Evolutionary conservation across 306 rosid genomes (phyloP), one percentile per base, ranked within the genome.

Genomic region (Rubus idaeus): DNA sequence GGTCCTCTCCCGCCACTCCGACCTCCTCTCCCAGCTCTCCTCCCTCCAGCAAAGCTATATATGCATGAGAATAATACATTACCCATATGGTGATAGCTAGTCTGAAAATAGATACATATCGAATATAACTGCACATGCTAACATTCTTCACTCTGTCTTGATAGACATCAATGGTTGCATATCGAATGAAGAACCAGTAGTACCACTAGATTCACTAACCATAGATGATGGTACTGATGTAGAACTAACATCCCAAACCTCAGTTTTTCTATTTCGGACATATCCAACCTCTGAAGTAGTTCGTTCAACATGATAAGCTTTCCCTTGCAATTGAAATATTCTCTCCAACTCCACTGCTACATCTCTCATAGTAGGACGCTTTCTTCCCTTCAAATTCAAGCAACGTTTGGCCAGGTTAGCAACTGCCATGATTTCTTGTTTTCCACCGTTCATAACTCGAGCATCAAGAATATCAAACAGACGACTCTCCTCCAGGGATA

Each of bases 21-120:
- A 92, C 5, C 97, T 96, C 35, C 99, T 96, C 73, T 85, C 94
- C 3, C 98, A 96, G 64, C 91, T 96, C 70, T 96, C 99, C 6
- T 92, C 98, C 20, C 92, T 95, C 62, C 92, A 95, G 73, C 97
- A 92, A n/a, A n/a, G n/a, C n/a, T n/a, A n/a, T n/a, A n/a, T n/a
- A n/a, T n/a, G n/a, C n/a, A n/a, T n/a, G n/a, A n/a, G n/a, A n/a
- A n/a, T n/a, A n/a, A n/a, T n/a, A n/a, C n/a, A n/a, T n/a, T n/a
- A n/a, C n/a, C n/a, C n/a, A n/a, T n/a, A n/a, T n/a, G n/a, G n/a
- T n/a, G n/a, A n/a, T n/a, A n/a, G n/a, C n/a, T n/a, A n/a, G n/a
- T n/a, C 30, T 26, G 1, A 26, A 26, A 26, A 26, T 26, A 26
- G 30, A 26, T 26, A 26, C 30, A n/a, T n/a, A n/a, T n/a, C n/a